Evolutionary conservation across 306 rosid species (phyloP), one percentile per base, ranked within the genome.

Genomic region (Pueraria montana): DNA sequence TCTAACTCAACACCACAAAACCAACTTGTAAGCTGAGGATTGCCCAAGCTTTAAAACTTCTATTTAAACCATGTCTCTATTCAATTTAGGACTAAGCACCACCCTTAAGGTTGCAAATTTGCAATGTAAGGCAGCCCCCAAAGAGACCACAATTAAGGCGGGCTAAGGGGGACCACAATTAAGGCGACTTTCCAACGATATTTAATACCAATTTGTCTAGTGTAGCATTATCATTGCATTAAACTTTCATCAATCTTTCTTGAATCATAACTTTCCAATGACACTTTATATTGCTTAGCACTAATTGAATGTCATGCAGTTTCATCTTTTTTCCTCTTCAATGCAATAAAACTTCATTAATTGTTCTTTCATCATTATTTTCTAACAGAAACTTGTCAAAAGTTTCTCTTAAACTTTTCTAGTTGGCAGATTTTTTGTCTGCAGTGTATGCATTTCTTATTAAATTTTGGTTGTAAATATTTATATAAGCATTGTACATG

Each of bases 251-350:
- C 70, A 16, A 63, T 32, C 34, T 40, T 42, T 42, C 53, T 12
- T 46, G 21, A 70, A 70, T 70, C 11, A 24, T 24, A 42, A 67
- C 52, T 67, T 67, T 38, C 30, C 16, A 40, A 65, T 24, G 12
- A 45, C 26, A 17, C 61, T 21, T 38, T 23, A 24, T 71, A 48
- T 72, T 46, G n/a, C 56, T 45, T 14, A 16, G 23, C 55, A 48
- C 4, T 72, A 48, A 48, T 48, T 48, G 38, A 49, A 48, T 49
- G 27, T 16, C 77, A 27, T 72, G n/a, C 62, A 48, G 49, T 49
- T 72, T 72, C 77, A 49, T 72, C 63, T 13, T 27, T 55, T 16
- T 6, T 17, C 21, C 34, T 48, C 64, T 73, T 73, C 78, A 73
- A 18, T 52, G 30, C 64, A 52, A 50, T 30, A n/a, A 50, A 30